Evolutionary conservation across 1,139 yeast genomes (phyloP).

Genomic region (Suhomyces coccinellae): DNA sequence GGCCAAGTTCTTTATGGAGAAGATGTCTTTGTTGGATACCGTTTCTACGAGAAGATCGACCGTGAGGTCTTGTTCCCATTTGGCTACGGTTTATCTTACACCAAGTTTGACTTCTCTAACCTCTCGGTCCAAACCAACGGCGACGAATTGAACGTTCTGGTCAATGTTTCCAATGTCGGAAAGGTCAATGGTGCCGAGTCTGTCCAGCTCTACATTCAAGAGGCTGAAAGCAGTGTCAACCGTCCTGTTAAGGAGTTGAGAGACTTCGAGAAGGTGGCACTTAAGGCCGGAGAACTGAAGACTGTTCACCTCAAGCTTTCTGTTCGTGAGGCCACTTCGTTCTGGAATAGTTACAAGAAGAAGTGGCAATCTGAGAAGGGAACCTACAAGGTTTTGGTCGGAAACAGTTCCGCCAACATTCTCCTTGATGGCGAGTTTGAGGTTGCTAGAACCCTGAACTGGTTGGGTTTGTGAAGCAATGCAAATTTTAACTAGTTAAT

Average conservation of each 20-base stretch:
- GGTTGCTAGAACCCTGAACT: conserved; percentile 14
- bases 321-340: conserved; percentile 53
- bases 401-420: conserved; percentile 34
- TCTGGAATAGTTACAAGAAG: conserved; percentile 50
- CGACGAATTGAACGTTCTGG: conserved; percentile 24
- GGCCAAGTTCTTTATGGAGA: conserved; percentile 30
- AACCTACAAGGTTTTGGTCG: conserved; percentile 48
- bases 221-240: conserved; percentile 38
- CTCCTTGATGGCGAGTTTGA: conserved; percentile 15
- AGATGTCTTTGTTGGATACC: conserved; percentile 29
- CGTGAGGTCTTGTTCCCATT: conserved; percentile 24
- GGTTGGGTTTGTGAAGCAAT: conserved; percentile 17
- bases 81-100: conserved; percentile 29
- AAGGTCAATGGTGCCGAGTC: conserved; percentile 43
- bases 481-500: neutral
- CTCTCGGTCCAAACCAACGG: conserved; percentile 14
- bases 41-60: conserved; percentile 26
- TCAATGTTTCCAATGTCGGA: conserved; percentile 46
- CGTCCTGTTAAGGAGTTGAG: conserved; percentile 61
- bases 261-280: conserved; percentile 50
- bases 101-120: conserved; percentile 19
- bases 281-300: conserved; percentile 43
- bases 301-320: conserved; percentile 36
- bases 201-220: conserved; percentile 47
- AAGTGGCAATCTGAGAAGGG: conserved; percentile 55